Evolutionary conservation across 805 yeast species (phyloP), one percentile per base, ranked within the genome.

Genomic region (Allodekkera sacchari): DNA sequence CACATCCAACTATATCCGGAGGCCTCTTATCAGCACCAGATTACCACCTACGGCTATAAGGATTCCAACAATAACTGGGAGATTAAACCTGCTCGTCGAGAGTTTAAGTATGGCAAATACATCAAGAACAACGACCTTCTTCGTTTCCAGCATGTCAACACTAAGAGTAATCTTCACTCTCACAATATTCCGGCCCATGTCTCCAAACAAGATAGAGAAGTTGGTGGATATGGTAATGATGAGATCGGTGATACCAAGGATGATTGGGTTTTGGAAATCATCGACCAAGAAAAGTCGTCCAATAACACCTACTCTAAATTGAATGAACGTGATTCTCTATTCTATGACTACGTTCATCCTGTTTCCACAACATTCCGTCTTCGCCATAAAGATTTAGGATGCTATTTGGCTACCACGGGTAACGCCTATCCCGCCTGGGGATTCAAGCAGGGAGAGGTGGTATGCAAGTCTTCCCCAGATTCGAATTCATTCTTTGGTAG

Each of bases 381-480:
- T 44, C 74, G 66, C 48, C 79, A 78, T 55, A 66, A 65, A 42
- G 72, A 55, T 7, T 55, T 85, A 48, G 81, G 82, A 25, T 94
- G 96, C 55, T 88, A 87, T 55, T 63, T 92, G 50, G 83, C 88
- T 43, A 83, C 89, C 10, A 69, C 92, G 8, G 96, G 96, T 27
- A 61, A 64, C 43, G 54, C 73, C 16, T 77, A 88, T 51, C 99
- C 99, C 13, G 77, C 75, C 12, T 92, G 99, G 99, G 99, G 98
- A 14, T 92, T 89, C 71, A 74, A 85, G 53, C 99, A 92, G 65
- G 95, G 95, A 41, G 94, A 83, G 55, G 83, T 83, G 25, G 71
- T 77, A 6, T 83, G 94, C 55, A 72, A 72, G 41, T 49, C 62
- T 6, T 55, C 71, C 1, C 61, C 76, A 48, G 56, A 71, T 18